Conservation (phyloP, 2,329 filamentous ascomycete genomes). For the Phyllosticta paracitricarpa region DNA sequence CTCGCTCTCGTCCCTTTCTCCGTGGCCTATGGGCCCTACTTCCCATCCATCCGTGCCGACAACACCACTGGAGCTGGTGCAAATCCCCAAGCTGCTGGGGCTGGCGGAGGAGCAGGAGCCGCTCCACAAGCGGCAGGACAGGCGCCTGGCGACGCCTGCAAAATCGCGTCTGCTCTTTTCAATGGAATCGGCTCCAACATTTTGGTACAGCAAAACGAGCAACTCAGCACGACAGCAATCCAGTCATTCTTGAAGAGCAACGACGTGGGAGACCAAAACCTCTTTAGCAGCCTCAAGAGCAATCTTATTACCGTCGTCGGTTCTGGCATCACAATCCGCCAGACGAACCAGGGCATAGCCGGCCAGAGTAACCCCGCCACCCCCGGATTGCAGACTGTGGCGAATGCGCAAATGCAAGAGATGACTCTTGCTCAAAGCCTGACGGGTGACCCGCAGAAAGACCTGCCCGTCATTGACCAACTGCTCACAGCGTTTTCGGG, state of each 20-base stretch:
- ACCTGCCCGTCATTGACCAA: not conserved
- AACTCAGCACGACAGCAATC: not conserved
- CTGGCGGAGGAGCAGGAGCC: not conserved
- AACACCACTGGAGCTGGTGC: not conserved
- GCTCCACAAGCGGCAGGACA: not conserved
- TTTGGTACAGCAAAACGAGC: conserved; percentile 1
- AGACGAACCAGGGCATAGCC: conserved; percentile 1
- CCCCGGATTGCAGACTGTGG: not conserved
- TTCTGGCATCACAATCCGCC: not conserved
- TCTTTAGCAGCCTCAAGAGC: not conserved
- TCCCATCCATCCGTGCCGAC: not conserved
- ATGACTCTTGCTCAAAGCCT: not conserved
- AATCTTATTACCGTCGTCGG: not conserved
- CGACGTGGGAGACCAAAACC: not conserved
- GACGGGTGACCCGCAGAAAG: not conserved
- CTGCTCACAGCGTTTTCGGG: not conserved
- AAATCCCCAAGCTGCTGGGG: not conserved
- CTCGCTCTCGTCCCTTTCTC: not conserved
- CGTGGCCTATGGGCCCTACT: not conserved
- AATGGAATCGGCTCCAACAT: conserved; percentile 3
- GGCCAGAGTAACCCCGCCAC: not conserved
- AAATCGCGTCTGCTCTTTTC: not conserved
- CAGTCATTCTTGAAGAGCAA: not conserved
- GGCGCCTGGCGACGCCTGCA: not conserved
- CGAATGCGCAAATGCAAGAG: not conserved